These are phyloP conservation scores for Starmerella roubikii DNA, from an alignment of 805 yeast species.

Conservation along the genomic window DNA sequence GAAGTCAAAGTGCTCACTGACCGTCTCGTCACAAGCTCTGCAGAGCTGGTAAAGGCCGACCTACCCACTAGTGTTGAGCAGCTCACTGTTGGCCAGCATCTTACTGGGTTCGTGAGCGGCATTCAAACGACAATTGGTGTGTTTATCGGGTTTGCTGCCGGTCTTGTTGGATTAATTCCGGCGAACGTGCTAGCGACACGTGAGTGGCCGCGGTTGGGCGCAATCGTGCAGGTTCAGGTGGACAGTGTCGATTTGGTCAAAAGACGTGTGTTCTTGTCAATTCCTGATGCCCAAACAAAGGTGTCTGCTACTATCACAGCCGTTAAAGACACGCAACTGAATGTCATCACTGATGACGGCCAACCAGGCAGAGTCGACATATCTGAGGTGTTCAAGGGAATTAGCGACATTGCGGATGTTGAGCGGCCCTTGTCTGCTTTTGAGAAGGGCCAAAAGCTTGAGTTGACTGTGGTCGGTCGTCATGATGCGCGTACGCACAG, in stretches of 20 bases:
- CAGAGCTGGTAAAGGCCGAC: constrained; percentile 46
- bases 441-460: constrained; percentile 38
- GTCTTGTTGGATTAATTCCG: constrained; percentile 68
- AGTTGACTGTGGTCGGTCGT: constrained; percentile 63
- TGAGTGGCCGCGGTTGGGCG: constrained; percentile 39
- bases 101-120: constrained; percentile 67
- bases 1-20: constrained; percentile 54
- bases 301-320: constrained; percentile 35
- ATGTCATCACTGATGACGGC: constrained; percentile 55
- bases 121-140: constrained; percentile 60
- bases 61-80: constrained; percentile 54
- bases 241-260: constrained; percentile 54
- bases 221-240: constrained; percentile 30
- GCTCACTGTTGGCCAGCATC: constrained; percentile 35
- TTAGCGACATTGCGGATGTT: constrained; percentile 42
- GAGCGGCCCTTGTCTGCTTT: constrained; percentile 47
- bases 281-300: constrained; percentile 3
- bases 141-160: constrained; percentile 60
- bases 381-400: constrained; percentile 47
- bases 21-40: constrained; percentile 47
- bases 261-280: constrained; percentile 43
- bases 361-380: constrained; percentile 72
- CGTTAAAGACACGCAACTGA: constrained; percentile 59
- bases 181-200: constrained; percentile 37
- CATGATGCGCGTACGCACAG: constrained; percentile 58